A percentile compares a stretch with the other conserved stretches of the same genome.
Evolutionary conservation across 768 basidiomycete genomes (phyloP).

Genomic region (Auricularia auricula-judae): DNA sequence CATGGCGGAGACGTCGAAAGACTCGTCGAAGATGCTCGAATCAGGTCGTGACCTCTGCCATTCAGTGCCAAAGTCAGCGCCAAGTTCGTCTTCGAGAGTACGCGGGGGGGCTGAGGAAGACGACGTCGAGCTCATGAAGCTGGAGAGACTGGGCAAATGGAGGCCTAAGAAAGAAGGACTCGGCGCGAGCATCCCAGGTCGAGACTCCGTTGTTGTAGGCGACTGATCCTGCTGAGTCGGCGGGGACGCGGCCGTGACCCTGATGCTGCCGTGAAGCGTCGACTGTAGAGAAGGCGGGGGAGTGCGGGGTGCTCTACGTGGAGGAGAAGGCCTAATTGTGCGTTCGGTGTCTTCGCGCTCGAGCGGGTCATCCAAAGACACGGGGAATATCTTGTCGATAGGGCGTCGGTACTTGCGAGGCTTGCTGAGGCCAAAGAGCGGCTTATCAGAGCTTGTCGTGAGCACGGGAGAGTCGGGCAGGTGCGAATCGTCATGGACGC

Average conservation of each 20-base stretch:
- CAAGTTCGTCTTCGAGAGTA: constrained; percentile 48
- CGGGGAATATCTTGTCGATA: background rate
- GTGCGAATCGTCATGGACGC: background rate
- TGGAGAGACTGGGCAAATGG: background rate
- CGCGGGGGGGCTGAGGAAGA: background rate
- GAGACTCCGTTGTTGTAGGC: background rate
- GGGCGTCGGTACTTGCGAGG: background rate
- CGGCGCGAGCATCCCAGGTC: background rate
- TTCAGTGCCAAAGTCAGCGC: constrained; percentile 30
- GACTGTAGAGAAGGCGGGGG: background rate
- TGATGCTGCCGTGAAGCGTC: background rate
- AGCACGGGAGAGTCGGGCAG: background rate
- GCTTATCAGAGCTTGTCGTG: background rate
- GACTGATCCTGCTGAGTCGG: background rate
- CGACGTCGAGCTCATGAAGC: background rate
- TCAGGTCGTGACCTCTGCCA: background rate
- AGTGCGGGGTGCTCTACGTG: background rate
- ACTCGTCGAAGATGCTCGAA: constrained; percentile 3
- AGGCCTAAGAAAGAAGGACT: background rate
- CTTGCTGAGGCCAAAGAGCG: background rate
- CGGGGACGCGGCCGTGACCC: background rate
- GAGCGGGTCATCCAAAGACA: background rate
- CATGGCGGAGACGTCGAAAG: background rate
- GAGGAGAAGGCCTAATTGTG: background rate
- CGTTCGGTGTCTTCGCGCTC: background rate